Evolutionary conservation across 371 early-diverging fungal species (phyloP).

Genomic region (Parasitella parasitica): DNA sequence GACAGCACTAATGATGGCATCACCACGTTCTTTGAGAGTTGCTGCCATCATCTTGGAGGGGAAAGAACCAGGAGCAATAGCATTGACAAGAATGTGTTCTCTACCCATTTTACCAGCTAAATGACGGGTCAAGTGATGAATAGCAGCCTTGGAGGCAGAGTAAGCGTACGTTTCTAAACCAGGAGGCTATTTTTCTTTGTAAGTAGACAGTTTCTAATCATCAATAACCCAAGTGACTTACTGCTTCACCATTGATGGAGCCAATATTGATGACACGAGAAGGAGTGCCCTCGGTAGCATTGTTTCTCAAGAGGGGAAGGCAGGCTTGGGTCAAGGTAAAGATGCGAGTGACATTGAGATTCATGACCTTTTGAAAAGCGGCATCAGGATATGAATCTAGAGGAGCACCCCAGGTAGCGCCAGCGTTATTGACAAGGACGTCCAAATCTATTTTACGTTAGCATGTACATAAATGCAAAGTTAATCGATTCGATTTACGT

Average conservation of each 20-base stretch:
- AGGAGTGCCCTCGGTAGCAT: constrained; percentile 57
- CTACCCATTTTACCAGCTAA: constrained; percentile 67
- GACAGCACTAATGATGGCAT: constrained; percentile 54
- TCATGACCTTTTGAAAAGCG: constrained; percentile 82
- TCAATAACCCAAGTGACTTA: constrained; percentile 21
- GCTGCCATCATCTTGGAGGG: constrained; percentile 89
- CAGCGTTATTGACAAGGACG: constrained; percentile 86
- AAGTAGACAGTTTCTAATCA: constrained; percentile 41
- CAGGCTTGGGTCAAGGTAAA: constrained; percentile 85
- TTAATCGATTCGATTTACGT: constrained; percentile 3
- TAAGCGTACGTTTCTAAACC: constrained; percentile 72
- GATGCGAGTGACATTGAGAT: constrained; percentile 83
- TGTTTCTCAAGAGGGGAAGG: constrained; percentile 74
- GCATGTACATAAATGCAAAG: neutral
- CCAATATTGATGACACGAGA: constrained; percentile 69
- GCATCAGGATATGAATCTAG: constrained; percentile 66
- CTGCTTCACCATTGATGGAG: constrained; percentile 71
- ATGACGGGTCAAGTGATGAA: constrained; percentile 74
- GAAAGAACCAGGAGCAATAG: constrained; percentile 90
- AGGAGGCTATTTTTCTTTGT: constrained; percentile 45
- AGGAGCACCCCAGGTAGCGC: constrained; percentile 76
- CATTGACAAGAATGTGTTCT: constrained; percentile 79
- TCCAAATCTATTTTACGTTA: constrained; percentile 58
- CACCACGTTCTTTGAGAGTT: constrained; percentile 61
- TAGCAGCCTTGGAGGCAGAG: constrained; percentile 76